These are phyloP conservation scores for Pichia scutulata DNA, from an alignment of 805 yeast genomes.

Conservation along the genomic window DNA sequence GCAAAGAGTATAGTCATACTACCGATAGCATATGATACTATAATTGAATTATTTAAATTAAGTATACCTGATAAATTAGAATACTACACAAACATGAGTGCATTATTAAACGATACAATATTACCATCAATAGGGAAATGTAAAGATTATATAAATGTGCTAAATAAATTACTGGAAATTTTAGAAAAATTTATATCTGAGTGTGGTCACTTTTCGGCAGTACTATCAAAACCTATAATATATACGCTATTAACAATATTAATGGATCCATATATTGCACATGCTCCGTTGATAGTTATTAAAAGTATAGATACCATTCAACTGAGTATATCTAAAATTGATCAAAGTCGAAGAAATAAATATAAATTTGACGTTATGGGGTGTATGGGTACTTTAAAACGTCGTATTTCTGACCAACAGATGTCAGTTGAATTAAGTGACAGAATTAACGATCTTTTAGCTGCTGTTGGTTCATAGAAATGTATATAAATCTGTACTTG, in stretches of 20 bases:
- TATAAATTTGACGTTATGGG: conserved; percentile 23
- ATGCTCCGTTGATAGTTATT: conserved; percentile 10
- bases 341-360: neutral
- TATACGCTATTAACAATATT: conserved; percentile 19
- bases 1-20: conserved; percentile 16
- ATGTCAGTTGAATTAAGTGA: neutral
- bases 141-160: conserved; percentile 20
- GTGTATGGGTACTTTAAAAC: conserved; percentile 11
- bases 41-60: conserved; percentile 12
- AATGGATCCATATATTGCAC: conserved; percentile 21
- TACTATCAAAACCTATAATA: conserved; percentile 17
- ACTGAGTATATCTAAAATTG: conserved; percentile 1
- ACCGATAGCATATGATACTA: conserved; percentile 19
- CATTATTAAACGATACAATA: conserved; percentile 20
- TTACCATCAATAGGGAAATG: conserved; percentile 23
- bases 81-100: conserved; percentile 13
- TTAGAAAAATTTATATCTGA: conserved; percentile 11
- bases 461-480: neutral
- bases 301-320: neutral
- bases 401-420: neutral
- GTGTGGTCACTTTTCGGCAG: conserved; percentile 15
- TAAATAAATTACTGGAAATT: conserved; percentile 12
- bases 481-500: neutral
- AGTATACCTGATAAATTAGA: conserved; percentile 6
- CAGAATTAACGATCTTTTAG: neutral